Base-by-base conservation (phyloP, 2,329 filamentous ascomycete species). In the Cordyceps cicadae region DNA sequence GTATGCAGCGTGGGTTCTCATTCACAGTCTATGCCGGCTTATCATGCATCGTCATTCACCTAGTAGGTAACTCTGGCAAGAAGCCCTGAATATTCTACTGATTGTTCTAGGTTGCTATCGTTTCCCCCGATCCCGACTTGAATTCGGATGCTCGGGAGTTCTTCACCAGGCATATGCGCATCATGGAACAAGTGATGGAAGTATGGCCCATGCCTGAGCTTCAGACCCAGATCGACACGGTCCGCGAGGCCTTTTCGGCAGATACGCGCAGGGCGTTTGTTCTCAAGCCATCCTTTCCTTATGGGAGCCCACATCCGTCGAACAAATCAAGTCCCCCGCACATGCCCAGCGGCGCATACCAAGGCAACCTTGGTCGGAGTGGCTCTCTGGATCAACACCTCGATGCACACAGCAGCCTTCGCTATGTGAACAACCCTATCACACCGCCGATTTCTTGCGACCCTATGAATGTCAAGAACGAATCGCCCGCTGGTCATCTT, bases 21-120 rank as follows among this genome's bases (percentile, higher is more conserved):
- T 97, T 96, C 69, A 91, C 90, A 6, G 91, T 97, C n/a, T 97
- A 97, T 70, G 86, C 87, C 60, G 86, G 96, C 29, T 77, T 97
- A 51, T 94, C 91, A 0, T 96, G 92, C 76, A 92, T 93, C 26
- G 92, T 97, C 74, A 82, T 97, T 59, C 92, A 97, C 73, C 75
- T 97, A 74, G 93, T 97, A 80, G 74, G 90, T 82, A 43, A 46
- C 5, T 54, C 32, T 61, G 59, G 11, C 49, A n/a, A 49, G 34
- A 29, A 52, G 14, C 34, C 1, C 29, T 21, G 7, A n/a, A 24
- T 1, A 4, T 15, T n/a, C 17, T 15, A 29, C 50, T 29, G 50
- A 61, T 37, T 68, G 63, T 69, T 53, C 6, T 61, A 95, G 92
- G 88, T 96, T 66, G 92, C 92, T 5, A 87, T 97, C 63, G 95